Conservation (phyloP, 2,329 filamentous ascomycete genomes). For the Fusarium sp. region DNA sequence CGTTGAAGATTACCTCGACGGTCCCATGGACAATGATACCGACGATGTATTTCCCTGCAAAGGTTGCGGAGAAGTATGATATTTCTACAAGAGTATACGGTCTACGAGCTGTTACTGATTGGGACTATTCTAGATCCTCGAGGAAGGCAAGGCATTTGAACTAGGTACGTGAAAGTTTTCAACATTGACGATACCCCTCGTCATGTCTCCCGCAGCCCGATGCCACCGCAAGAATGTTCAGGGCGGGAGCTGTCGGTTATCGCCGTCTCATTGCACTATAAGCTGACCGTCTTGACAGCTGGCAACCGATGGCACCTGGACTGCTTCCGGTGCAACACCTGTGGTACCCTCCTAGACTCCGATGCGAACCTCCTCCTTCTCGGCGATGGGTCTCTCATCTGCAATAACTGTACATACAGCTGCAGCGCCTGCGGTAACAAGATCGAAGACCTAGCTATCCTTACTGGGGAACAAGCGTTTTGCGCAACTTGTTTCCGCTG, state of each 20-base stretch:
- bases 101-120: constrained; percentile 28
- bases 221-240: constrained; percentile 12
- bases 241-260: constrained; percentile 25
- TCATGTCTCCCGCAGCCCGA: not conserved
- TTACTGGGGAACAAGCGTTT: constrained; percentile 97
- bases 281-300: constrained; percentile 62
- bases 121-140: constrained; percentile 73
- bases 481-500: constrained; percentile 97
- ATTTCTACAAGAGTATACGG: not conserved
- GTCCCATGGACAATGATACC: constrained; percentile 74
- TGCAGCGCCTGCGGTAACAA: constrained; percentile 97
- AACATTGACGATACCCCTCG: not conserved
- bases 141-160: constrained; percentile 98
- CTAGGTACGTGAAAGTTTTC: constrained; percentile 69
- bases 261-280: constrained; percentile 15
- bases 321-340: constrained; percentile 98
- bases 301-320: constrained; percentile 98
- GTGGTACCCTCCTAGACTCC: constrained; percentile 93
- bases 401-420: constrained; percentile 99
- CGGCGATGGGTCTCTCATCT: constrained; percentile 96
- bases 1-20: constrained; percentile 69
- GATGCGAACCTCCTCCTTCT: constrained; percentile 97
- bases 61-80: constrained; percentile 84
- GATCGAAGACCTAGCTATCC: constrained; percentile 96
- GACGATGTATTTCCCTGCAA: constrained; percentile 91